A percentile compares a stretch with the other conserved stretches of the same genome.
These are phyloP conservation scores for Durusdinium trenchii DNA, from an alignment of 73 alveolate species.

Conservation along the genomic window DNA sequence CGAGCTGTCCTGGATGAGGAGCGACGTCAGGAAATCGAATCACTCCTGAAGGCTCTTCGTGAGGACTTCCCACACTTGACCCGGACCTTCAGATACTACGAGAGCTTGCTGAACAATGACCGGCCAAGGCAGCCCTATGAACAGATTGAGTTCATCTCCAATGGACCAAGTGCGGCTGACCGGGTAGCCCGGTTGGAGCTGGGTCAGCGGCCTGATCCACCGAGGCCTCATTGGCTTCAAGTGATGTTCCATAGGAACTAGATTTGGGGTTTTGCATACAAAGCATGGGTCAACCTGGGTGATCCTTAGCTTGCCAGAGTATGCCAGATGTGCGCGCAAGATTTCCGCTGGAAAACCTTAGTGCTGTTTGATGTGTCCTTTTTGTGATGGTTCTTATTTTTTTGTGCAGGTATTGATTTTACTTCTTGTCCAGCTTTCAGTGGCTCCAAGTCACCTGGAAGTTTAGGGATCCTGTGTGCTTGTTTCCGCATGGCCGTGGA, in stretches of 20 bases:
- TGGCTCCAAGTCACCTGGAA: too few species aligned
- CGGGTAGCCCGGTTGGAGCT: neutral
- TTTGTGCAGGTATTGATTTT: too few species aligned
- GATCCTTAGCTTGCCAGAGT: too few species aligned
- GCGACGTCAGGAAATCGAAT: neutral
- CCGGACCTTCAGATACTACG: neutral
- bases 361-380: too few species aligned
- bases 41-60: neutral
- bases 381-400: too few species aligned
- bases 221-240: neutral
- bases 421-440: too few species aligned
- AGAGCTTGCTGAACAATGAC: neutral
- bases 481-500: neutral
- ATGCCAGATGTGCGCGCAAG: too few species aligned
- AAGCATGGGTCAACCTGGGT: too few species aligned
- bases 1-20: neutral
- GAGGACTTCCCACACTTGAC: neutral
- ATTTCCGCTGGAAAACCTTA: too few species aligned
- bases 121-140: neutral
- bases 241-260: constrained; percentile 15
- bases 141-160: neutral
- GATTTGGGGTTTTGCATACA: neutral
- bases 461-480: too few species aligned
- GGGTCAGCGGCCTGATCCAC: neutral
- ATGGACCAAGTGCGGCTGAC: neutral